Base-by-base conservation (phyloP, 2,329 filamentous ascomycete species). In the Hypoxylon sp. region DNA sequence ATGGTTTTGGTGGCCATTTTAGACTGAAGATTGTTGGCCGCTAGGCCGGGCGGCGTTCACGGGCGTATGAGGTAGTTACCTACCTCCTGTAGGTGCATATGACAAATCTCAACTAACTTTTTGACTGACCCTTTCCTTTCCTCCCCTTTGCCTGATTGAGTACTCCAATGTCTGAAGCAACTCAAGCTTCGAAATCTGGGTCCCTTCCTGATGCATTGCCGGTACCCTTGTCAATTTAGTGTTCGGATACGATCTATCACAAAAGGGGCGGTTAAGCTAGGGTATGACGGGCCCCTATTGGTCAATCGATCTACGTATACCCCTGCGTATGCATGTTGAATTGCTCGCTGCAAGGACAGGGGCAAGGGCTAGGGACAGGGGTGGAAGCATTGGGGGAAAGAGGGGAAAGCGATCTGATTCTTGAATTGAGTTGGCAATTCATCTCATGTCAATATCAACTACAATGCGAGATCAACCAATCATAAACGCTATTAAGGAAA, bases 181-280 rank as follows among this genome's bases (percentile, higher is more conserved):
- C 14, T n/a, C 17, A 44, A 44, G n/a, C 19, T 17, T 42, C n/a
- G 9, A 19, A 10, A 19, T 42, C 39, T 19, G 9, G 17, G 17
- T n/a, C 3, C 35, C 6, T 8, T 47, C 10, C 10, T 26, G 37
- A 26, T 33, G 8, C n/a, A 46, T 17, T 35, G 44, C 54, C 54
- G 42, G 6, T 6, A 57, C 31, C 55, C 55, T 39, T 50, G 46
- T 59, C 14, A 5, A 31, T 10, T 44, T 51, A 55, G 5, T 52
- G 44, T 11, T 51, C 13, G 17, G n/a, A 57, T 57, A 48, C 50
- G 26, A 47, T 47, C 46, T 29, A 54, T 51, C 39, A 42, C 46
- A 54, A 29, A 47, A 33, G 11, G 55, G 52, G 63, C 63, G 63
- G 63, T 47, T 66, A 66, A 62, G 35, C 11, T n/a, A 19, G 29